A percentile compares a stretch with the other conserved stretches of the same genome.
phyloP scores from a whole-genome alignment of 2,329 filamentous ascomycete species.

The Dactylellina sp. region DNA sequence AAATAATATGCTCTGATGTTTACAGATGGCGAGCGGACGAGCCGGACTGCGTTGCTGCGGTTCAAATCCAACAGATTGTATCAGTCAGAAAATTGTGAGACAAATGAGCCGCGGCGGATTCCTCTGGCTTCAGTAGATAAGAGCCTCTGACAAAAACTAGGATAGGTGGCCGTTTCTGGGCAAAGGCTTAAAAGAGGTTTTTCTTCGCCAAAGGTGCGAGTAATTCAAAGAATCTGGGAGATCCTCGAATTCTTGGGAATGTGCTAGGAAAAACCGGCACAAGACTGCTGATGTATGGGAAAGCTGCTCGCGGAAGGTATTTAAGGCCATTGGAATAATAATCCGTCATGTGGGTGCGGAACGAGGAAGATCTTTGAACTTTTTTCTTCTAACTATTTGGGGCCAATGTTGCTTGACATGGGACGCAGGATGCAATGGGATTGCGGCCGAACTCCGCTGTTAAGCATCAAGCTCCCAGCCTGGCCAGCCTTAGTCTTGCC shows the following conservation, averaged over 20 bases:
- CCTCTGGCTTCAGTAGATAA: not conserved
- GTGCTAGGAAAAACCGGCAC: too few relatives aligned
- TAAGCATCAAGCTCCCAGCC: slow-evolving; percentile 25
- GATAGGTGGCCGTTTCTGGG: too few relatives aligned
- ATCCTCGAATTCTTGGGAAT: too few relatives aligned
- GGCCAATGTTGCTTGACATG: slow-evolving; percentile 13
- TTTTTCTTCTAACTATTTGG: slow-evolving; percentile 14
- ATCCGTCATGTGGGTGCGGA: slow-evolving; percentile 24
- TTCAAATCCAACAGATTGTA: not conserved
- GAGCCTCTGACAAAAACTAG: not conserved
- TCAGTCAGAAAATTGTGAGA: not conserved
- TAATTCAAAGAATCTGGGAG: not conserved
- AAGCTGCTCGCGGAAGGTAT: slow-evolving; percentile 26
- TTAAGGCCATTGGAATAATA: slow-evolving; percentile 28
- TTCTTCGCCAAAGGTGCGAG: too few relatives aligned
- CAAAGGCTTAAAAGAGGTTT: too few relatives aligned
- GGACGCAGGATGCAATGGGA: slow-evolving; percentile 31
- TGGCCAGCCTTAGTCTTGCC: slow-evolving; percentile 30
- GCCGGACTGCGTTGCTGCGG: not conserved
- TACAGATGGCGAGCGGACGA: too few relatives aligned
- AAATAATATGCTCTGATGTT: too few relatives aligned
- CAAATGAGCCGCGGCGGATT: not conserved
- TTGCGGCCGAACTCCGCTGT: slow-evolving; percentile 34
- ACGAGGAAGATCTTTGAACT: slow-evolving; percentile 34
- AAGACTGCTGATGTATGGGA: too few relatives aligned